Evolutionary conservation across 1,284 basidiomycete genomes (phyloP).

Genomic region (Rhodotorula sp.): DNA sequence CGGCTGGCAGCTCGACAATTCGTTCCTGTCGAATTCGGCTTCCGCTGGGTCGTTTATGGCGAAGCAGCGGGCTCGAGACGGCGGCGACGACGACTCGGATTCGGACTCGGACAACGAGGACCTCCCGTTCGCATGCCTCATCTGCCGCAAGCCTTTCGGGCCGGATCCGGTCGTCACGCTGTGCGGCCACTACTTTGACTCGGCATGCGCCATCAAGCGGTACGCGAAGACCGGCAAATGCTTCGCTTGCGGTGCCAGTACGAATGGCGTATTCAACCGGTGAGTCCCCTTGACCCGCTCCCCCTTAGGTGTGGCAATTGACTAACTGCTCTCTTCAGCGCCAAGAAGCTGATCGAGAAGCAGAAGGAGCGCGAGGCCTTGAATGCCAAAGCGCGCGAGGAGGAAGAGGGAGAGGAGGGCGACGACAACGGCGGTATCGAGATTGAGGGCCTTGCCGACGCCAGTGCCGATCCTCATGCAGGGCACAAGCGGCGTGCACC

Average conservation of each 20-base stretch:
- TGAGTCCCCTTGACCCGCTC: constrained; percentile 58
- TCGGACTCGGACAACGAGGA: constrained; percentile 72
- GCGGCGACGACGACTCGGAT: constrained; percentile 60
- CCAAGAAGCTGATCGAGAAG: constrained; percentile 42
- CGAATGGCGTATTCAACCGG: constrained; percentile 91
- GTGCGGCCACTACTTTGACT: constrained; percentile 97
- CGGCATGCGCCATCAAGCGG: constrained; percentile 58
- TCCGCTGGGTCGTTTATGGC: constrained; percentile 40
- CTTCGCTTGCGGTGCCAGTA: constrained; percentile 87
- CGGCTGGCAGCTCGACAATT: constrained; percentile 91
- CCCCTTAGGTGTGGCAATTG: not conserved
- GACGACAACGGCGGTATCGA: constrained; percentile 39
- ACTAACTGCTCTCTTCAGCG: constrained; percentile 21
- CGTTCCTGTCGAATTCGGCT: constrained; percentile 48
- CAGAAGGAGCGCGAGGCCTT: constrained; percentile 39
- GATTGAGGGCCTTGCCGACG: constrained; percentile 44
- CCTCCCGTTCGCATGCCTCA: constrained; percentile 93
- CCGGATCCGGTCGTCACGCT: constrained; percentile 92
- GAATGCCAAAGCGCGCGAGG: constrained; percentile 28
- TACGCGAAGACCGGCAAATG: constrained; percentile 95
- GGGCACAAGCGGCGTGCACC: not conserved
- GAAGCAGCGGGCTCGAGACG: constrained; percentile 41
- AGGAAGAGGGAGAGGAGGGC: constrained; percentile 28
- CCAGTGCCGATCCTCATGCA: not conserved
- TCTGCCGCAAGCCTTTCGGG: constrained; percentile 91